Percentiles rank a stretch among this genome's conserved stretches.
phyloP scores from a whole-genome alignment of 148 eudicot species.

The Camellia japonica region DNA sequence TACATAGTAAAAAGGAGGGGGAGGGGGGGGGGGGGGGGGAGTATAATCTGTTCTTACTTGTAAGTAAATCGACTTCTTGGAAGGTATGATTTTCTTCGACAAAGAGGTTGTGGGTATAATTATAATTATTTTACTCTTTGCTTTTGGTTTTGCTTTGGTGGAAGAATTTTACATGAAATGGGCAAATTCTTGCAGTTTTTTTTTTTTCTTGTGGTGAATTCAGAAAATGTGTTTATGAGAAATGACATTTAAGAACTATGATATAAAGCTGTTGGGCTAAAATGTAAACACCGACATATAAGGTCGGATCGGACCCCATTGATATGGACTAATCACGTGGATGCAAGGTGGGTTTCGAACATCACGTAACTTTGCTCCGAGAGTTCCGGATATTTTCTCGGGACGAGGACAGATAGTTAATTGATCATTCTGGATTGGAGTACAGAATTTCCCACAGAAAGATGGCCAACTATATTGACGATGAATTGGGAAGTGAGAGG shows the following conservation, averaged over 20 bases:
- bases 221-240: too few relatives aligned
- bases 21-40: not conserved
- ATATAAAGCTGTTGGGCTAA: too few relatives aligned
- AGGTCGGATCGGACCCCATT: too few relatives aligned
- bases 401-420: too few relatives aligned
- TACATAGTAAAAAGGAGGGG: not conserved
- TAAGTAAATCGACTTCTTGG: slow-evolving; percentile 12
- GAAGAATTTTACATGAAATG: not conserved
- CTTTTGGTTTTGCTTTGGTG: not conserved
- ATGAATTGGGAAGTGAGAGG: not conserved
- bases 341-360: too few relatives aligned
- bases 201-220: not conserved
- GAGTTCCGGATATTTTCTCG: too few relatives aligned
- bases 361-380: too few relatives aligned
- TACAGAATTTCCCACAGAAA: not conserved
- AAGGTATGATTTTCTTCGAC: not conserved
- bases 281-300: too few relatives aligned
- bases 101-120: slow-evolving; percentile 10
- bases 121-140: not conserved
- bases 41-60: slow-evolving; percentile 15
- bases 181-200: not conserved
- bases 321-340: too few relatives aligned
- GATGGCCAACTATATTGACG: slow-evolving; percentile 8
- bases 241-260: too few relatives aligned
- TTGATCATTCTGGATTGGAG: not conserved